Evolutionary conservation across 106 monocot genomes (phyloP).

Genomic region (Apostasia ramifera): DNA sequence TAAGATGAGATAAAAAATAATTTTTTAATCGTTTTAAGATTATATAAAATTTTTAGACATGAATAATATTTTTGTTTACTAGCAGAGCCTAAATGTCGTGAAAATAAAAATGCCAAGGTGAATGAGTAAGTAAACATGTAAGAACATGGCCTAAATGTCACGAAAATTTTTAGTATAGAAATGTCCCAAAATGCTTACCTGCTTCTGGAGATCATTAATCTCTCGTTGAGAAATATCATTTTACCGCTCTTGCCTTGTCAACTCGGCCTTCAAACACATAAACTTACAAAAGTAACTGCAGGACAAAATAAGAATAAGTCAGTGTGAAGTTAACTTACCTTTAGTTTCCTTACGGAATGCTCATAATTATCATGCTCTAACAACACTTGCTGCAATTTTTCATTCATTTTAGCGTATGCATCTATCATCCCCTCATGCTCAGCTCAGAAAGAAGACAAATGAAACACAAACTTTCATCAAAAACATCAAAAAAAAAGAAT

Average conservation of each 20-base stretch:
- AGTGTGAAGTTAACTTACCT: conserved; percentile 30
- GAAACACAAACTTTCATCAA: not conserved
- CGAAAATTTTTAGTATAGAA: no score
- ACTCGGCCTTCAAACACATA: conserved; percentile 47
- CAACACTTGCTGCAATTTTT: conserved; percentile 80
- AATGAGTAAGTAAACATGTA: no score
- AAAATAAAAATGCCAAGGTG: no score
- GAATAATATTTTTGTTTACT: no score
- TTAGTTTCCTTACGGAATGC: conserved; percentile 45
- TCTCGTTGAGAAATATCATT: conserved; percentile 54
- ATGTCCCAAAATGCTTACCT: conserved; percentile 51
- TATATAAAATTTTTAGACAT: no score
- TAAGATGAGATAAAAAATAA: no score
- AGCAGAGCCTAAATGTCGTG: no score
- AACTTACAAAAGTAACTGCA: not conserved
- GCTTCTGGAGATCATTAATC: conserved; percentile 77
- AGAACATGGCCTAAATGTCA: no score
- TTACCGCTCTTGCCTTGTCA: conserved; percentile 73
- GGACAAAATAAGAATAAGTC: not conserved
- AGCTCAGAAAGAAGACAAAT: conserved; percentile 16
- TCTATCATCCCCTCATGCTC: conserved; percentile 91
- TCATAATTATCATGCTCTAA: conserved; percentile 62
- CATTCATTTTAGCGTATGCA: conserved; percentile 62
- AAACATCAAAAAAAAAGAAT: not conserved
- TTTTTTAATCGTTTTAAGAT: no score